Base-by-base conservation (phyloP, 176 grass and related monocot genomes). In the Eleusine indica region DNA sequence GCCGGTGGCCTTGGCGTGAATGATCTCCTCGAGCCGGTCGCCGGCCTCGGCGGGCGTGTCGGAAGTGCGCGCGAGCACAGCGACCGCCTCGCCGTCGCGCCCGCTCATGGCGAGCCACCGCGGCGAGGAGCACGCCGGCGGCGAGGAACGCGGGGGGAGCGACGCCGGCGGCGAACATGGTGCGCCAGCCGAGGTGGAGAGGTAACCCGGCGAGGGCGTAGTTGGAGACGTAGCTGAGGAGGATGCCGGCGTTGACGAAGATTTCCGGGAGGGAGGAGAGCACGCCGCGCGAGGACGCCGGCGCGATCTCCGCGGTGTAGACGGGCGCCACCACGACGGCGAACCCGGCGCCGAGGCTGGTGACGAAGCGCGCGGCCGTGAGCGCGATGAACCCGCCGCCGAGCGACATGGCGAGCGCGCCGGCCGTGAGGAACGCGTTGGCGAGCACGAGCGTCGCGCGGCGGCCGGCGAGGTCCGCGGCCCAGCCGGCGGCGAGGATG, bases 91-190 rank as follows among this genome's bases (percentile, higher is more conserved):
- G 35, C 3, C 79, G 56, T 83, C n/a, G 67, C 83, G 84, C 1
- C 89, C 89, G 62, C 86, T 79, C 89, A 94, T 82, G 22, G 78
- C 89, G 0, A 94, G 89, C 87, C 92, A 94, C 30, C 89, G 87
- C 4, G 92, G 92, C 7, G 92, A 94, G 13, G 44, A 88, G 75
- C 29, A 87, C 54, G 76, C 5, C 86, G 3, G 71, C 62, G 44
- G 72, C 86, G 14, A 91, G 81, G 37, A 88, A 9, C 11, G 78
- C 44, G 0, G 89, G 74, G 0, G 89, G 84, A 0, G 76, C 0
- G 0, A 17, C 66, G 54, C 89, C 84, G 12, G 54, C 32, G 17
- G 6, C 85, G 56, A 61, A 91, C 89, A 91, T 91, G 46, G 65
- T 7, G 3, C 89, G 80, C 89, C 89, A 91, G 25, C 85, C 78